Evolutionary conservation across 768 basidiomycete species (phyloP).

Genomic region (Termitomyces heimii): DNA sequence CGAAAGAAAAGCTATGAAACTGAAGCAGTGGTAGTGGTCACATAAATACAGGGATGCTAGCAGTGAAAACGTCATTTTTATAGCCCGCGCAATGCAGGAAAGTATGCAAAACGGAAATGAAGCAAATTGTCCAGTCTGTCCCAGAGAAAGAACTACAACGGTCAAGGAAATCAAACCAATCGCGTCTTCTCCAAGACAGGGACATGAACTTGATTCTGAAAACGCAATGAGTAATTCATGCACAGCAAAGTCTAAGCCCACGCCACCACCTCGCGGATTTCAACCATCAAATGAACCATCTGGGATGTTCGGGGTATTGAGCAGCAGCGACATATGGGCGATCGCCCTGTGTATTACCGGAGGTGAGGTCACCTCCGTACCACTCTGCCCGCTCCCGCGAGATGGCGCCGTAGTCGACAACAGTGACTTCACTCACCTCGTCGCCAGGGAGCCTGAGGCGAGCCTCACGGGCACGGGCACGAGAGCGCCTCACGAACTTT

Average conservation of each 20-base stretch:
- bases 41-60: not conserved
- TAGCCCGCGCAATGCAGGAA: no score
- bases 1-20: no score
- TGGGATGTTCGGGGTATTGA: conserved; percentile 26
- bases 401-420: conserved; percentile 32
- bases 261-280: conserved; percentile 6
- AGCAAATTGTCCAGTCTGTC: not conserved
- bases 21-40: not conserved
- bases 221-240: not conserved
- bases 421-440: conserved; percentile 37
- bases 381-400: conserved; percentile 10
- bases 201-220: conserved; percentile 6
- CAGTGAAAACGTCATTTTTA: no score
- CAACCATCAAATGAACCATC: conserved; percentile 21
- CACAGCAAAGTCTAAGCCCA: not conserved
- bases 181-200: conserved; percentile 14
- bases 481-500: conserved; percentile 32
- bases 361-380: not conserved
- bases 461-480: conserved; percentile 29
- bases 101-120: not conserved
- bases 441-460: conserved; percentile 39
- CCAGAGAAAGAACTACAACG: not conserved
- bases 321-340: conserved; percentile 3
- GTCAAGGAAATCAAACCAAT: not conserved
- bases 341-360: not conserved